A percentile compares a stretch with the other conserved stretches of the same genome.
Evolutionary conservation across 2,329 filamentous ascomycete species (phyloP).

Genomic region (Fusarium citri): DNA sequence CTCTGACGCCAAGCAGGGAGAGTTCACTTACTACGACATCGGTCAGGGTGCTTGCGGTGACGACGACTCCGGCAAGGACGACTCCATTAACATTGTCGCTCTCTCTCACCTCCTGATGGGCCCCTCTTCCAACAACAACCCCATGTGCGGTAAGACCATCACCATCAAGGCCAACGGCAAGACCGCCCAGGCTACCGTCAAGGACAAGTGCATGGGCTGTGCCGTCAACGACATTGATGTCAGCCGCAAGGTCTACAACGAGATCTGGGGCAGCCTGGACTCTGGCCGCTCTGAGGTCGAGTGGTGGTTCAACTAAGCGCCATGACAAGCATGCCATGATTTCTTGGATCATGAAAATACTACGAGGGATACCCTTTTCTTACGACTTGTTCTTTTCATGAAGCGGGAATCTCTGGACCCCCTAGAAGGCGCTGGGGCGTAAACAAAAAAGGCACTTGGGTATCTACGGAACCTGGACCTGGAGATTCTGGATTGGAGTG

Average conservation of each 20-base stretch:
- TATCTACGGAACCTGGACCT: conserved; percentile 2
- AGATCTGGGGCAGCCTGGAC: conserved; percentile 61
- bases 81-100: conserved; percentile 72
- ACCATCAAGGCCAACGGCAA: conserved; percentile 71
- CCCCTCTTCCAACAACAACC: conserved; percentile 71
- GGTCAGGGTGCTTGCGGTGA: conserved; percentile 75
- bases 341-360: conserved; percentile 22
- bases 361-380: conserved; percentile 31
- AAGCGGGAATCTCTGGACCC: conserved; percentile 40
- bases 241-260: conserved; percentile 65
- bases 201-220: conserved; percentile 84
- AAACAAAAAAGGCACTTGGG: conserved; percentile 17
- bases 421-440: conserved; percentile 34
- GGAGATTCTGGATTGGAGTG: conserved; percentile 43
- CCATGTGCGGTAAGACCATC: conserved; percentile 76
- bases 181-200: conserved; percentile 67
- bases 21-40: conserved; percentile 80
- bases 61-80: conserved; percentile 68
- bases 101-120: conserved; percentile 75
- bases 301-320: conserved; percentile 61
- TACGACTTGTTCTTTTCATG: conserved; percentile 42
- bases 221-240: conserved; percentile 67
- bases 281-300: conserved; percentile 56
- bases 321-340: conserved; percentile 9
- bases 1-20: conserved; percentile 62